Conservation (phyloP, 1,139 yeast species). For the Candida neerlandica region DNA sequence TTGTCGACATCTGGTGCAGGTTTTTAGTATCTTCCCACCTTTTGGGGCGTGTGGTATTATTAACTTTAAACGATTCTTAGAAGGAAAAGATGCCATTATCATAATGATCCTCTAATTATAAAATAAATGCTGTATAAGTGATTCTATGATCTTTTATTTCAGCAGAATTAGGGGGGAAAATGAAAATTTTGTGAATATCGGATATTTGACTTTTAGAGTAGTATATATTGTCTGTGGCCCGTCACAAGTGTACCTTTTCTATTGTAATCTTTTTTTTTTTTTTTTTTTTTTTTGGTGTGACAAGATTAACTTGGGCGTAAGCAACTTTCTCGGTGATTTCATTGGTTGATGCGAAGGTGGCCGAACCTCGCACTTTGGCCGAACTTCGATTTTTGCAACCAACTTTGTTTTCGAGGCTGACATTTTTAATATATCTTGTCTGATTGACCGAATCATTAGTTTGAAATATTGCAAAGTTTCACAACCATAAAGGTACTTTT, state of each 20-base stretch:
- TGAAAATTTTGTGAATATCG: background rate
- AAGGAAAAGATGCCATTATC: slow-evolving; percentile 24
- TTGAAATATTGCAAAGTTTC: background rate
- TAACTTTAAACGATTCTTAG: slow-evolving; percentile 25
- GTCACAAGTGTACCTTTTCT: background rate
- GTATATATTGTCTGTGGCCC: background rate
- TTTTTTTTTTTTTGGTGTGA: background rate
- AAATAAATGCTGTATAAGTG: background rate
- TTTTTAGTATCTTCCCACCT: slow-evolving; percentile 43
- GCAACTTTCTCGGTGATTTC: slow-evolving; percentile 2
- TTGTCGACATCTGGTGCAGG: slow-evolving; percentile 64
- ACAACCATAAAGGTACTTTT: background rate
- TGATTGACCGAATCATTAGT: background rate
- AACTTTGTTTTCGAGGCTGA: background rate
- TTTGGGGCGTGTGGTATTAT: slow-evolving; percentile 22
- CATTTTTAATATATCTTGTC: background rate
- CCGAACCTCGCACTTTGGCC: slow-evolving; percentile 5
- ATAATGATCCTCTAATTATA: slow-evolving; percentile 12
- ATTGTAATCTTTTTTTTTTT: background rate
- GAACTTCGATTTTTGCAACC: slow-evolving; percentile 6
- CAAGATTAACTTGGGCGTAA: slow-evolving; percentile 1
- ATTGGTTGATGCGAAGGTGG: slow-evolving; percentile 5
- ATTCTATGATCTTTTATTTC: too few species aligned
- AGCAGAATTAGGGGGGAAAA: background rate
- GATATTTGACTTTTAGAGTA: background rate